Base-by-base conservation (phyloP, 164 flowering plant genomes). In the Magnolia officinalis region DNA sequence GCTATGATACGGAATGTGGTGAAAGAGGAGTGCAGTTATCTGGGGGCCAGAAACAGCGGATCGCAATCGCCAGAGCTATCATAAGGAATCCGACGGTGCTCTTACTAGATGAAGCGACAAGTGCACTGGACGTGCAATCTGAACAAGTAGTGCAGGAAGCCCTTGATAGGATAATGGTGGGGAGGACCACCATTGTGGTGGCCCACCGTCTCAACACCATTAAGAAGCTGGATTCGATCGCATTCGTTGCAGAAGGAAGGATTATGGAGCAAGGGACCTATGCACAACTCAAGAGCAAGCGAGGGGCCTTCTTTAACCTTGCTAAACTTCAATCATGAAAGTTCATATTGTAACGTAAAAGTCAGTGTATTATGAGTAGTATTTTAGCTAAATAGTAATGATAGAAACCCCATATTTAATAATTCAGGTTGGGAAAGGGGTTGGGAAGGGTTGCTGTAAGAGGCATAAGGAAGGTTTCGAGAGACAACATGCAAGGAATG, bases 161-260 rank as follows among this genome's bases (percentile, higher is more conserved):
- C 6, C 77, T 95, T 70, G 95, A 92, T 63, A 70, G 89, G 18
- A 87, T 91, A 74, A 92, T 93, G 97, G 87, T 85, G 6, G 95
- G 94, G 61, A 83, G 97, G 76, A 93, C 90, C 0, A 91, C 91
- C 11, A 70, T 95, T 8, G 96, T 91, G 72, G 96, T 95, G 72
- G 98, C 98, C 4, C 98, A 95, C 71, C 82, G 98, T 24, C 94
- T 95, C 16, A 92, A 92, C 84, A 93, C 98, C 7, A 87, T 95
- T 23, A 90, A 88, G 75, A 85, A 90, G 73, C 79, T 92, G 1
- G 94, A 93, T 80, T 81, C 87, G 0, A 91, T 95, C 24, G 97
- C 98, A 2, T 77, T 85, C 52, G 88, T 95, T 20, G 85, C 85
- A 6, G 98, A 95, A 3, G 98, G 98, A 61, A 93, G 82, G 82